Percentiles rank a stretch among this genome's conserved stretches.
Evolutionary conservation across 31 red algal genomes (phyloP).

Genomic region (Asparagopsis taxiformis): DNA sequence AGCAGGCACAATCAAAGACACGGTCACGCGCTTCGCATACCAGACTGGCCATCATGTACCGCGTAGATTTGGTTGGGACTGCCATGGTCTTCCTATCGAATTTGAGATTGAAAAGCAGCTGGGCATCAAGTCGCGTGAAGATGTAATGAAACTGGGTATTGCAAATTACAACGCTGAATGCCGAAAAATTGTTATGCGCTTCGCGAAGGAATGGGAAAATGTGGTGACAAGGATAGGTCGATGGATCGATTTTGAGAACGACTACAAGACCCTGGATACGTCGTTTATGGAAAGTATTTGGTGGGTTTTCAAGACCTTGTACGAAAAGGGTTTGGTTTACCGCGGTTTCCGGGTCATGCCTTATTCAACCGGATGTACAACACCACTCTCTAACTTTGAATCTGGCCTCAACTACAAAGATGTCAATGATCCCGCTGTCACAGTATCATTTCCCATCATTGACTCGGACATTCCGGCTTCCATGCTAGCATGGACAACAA

Average conservation of each 20-base stretch:
- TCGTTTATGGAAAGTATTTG: conserved; percentile 96
- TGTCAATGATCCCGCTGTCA: conserved; percentile 88
- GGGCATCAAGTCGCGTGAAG: conserved; percentile 77
- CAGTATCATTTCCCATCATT: conserved; percentile 80
- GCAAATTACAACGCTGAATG: conserved; percentile 95
- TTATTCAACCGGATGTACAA: conserved; percentile 90
- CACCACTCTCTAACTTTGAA: conserved; percentile 97
- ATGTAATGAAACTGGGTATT: conserved; percentile 86
- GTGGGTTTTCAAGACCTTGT: conserved; percentile 95
- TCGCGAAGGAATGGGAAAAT: conserved; percentile 88
- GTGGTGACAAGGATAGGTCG: conserved; percentile 88
- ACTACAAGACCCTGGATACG: conserved; percentile 91
- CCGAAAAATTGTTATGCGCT: conserved; percentile 95
- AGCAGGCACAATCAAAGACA: conserved; percentile 97
- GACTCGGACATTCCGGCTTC: conserved; percentile 41
- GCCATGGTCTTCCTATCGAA: conserved; percentile 97
- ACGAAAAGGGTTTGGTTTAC: conserved; percentile 91
- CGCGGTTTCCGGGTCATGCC: conserved; percentile 98
- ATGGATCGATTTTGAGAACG: conserved; percentile 98
- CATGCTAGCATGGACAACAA: conserved; percentile 96
- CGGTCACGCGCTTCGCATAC: conserved; percentile 90
- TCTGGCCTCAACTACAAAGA: conserved; percentile 98
- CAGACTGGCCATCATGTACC: conserved; percentile 92
- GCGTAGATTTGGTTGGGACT: conserved; percentile 97
- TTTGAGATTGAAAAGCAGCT: conserved; percentile 97